These are phyloP conservation scores for Persicaria maculosa DNA, from an alignment of 148 eudicot genomes.

Conservation along the genomic window DNA sequence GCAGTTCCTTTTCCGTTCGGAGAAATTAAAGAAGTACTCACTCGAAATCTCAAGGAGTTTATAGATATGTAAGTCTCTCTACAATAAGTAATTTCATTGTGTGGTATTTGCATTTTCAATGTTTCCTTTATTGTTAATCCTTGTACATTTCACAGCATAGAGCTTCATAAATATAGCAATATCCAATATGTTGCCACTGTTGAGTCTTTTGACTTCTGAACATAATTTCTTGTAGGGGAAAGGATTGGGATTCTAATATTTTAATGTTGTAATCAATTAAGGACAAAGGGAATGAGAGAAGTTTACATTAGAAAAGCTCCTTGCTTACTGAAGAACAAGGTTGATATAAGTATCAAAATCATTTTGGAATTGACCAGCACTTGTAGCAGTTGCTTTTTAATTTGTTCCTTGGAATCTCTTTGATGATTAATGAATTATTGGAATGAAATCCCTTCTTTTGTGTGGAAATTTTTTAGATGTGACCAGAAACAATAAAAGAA, in stretches of 20 bases:
- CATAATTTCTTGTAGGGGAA: neutral
- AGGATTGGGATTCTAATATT: neutral
- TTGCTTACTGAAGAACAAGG: neutral
- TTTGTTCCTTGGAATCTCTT: neutral
- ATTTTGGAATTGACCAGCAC: too few species aligned
- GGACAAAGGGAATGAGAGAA: neutral
- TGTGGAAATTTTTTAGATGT: too few species aligned
- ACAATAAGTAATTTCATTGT: neutral
- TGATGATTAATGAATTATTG: neutral
- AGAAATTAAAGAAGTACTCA: constrained; percentile 60
- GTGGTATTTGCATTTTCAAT: neutral
- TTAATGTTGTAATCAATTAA: neutral
- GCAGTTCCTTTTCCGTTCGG: constrained; percentile 66
- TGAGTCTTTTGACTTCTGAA: neutral
- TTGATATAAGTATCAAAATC: too few species aligned
- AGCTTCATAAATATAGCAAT: neutral
- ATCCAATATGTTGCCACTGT: too few species aligned
- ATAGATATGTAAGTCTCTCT: constrained; percentile 59
- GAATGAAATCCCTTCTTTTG: too few species aligned
- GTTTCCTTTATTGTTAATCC: neutral
- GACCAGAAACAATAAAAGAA: too few species aligned
- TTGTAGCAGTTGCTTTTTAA: too few species aligned
- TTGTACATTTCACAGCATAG: neutral
- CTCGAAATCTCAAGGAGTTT: constrained; percentile 53
- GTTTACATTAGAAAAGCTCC: neutral